Conservation (phyloP, 1,139 yeast species). For the Candida neerlandica region DNA sequence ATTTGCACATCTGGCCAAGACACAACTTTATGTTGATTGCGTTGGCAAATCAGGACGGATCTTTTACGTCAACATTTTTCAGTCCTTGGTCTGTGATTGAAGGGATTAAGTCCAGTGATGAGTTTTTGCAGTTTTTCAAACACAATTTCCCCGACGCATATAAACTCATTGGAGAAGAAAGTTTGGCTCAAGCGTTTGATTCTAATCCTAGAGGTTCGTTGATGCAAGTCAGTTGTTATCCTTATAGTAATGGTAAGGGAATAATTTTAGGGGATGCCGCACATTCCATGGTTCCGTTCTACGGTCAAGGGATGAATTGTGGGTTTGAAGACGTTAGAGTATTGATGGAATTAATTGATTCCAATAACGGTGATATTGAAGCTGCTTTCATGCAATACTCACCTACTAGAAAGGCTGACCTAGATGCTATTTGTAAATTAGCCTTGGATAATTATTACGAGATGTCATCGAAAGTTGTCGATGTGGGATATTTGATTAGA, state of each 20-base stretch:
- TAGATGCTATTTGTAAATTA: slow-evolving; percentile 72
- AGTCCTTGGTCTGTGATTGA: slow-evolving; percentile 76
- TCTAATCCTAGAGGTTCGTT: slow-evolving; percentile 76
- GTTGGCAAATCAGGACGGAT: slow-evolving; percentile 79
- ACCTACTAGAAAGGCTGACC: slow-evolving; percentile 59
- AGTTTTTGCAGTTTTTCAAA: slow-evolving; percentile 57
- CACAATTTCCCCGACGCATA: slow-evolving; percentile 75
- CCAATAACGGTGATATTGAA: slow-evolving; percentile 38
- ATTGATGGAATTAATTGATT: slow-evolving; percentile 58
- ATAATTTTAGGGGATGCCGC: slow-evolving; percentile 91
- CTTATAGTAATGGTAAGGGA: slow-evolving; percentile 71
- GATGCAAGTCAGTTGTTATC: slow-evolving; percentile 65
- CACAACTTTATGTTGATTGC: slow-evolving; percentile 87
- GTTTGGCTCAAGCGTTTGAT: slow-evolving; percentile 53
- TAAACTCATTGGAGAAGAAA: slow-evolving; percentile 62
- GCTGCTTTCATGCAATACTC: slow-evolving; percentile 64
- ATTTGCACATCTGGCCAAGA: slow-evolving; percentile 94
- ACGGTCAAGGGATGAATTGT: slow-evolving; percentile 97
- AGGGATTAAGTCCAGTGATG: slow-evolving; percentile 43
- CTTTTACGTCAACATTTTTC: slow-evolving; percentile 88
- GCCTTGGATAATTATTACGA: slow-evolving; percentile 84
- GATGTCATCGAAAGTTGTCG: slow-evolving; percentile 83
- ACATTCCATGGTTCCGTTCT: slow-evolving; percentile 95
- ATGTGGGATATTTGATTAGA: slow-evolving; percentile 61
- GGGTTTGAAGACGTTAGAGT: slow-evolving; percentile 89